Conservation (phyloP, 1,284 basidiomycete genomes). For the Pterulicium gracile region DNA sequence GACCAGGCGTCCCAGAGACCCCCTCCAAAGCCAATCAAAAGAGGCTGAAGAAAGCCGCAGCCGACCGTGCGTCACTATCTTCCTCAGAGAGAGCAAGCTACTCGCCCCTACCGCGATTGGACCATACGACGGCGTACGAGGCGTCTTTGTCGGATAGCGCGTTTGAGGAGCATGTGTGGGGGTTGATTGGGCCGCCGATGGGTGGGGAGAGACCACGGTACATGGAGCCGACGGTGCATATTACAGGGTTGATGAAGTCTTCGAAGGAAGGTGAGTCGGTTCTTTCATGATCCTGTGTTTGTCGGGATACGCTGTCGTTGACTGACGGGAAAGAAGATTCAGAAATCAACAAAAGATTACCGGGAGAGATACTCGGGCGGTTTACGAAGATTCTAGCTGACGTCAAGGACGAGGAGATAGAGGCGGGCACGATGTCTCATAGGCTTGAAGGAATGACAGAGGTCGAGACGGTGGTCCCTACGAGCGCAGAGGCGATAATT, state of each 20-base stretch:
- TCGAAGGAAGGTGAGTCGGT: background rate
- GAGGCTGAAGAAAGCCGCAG: too few species aligned
- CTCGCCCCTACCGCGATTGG: too few species aligned
- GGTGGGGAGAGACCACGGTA: background rate
- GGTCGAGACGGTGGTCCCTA: too few species aligned
- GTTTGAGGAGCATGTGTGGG: background rate
- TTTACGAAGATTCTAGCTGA: too few species aligned
- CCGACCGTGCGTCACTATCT: too few species aligned
- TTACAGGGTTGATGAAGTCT: background rate
- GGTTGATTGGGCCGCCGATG: background rate
- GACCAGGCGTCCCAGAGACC: background rate
- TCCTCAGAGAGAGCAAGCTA: too few species aligned
- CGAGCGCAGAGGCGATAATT: too few species aligned
- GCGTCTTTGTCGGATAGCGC: background rate
- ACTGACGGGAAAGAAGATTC: background rate
- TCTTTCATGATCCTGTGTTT: background rate
- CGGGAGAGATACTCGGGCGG: background rate
- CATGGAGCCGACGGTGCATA: background rate
- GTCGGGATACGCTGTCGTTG: background rate
- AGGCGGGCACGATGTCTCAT: too few species aligned
- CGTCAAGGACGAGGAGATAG: too few species aligned
- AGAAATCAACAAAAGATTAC: background rate
- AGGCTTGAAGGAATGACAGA: too few species aligned
- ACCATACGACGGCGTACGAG: background rate
- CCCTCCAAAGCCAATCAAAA: background rate